Conservation (phyloP, 345 rosid genomes). For the Mercurialis annua region DNA sequence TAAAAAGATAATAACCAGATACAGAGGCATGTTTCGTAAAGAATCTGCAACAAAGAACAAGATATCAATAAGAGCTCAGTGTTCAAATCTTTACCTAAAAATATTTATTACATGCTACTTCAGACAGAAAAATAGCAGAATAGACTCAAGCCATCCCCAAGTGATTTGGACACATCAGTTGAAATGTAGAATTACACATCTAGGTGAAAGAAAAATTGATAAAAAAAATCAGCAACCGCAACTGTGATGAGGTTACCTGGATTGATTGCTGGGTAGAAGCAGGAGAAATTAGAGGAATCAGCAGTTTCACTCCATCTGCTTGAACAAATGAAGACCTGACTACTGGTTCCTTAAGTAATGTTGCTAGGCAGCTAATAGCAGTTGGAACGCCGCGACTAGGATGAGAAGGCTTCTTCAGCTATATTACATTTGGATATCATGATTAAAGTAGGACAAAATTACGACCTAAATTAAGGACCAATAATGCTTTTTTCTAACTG, state of each 20-base stretch:
- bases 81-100: neutral
- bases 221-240: neutral
- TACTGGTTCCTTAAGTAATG: slow-evolving; percentile 78
- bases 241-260: slow-evolving; percentile 49
- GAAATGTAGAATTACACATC: neutral
- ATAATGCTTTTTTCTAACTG: neutral
- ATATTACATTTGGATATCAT: slow-evolving; percentile 18
- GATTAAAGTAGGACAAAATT: neutral
- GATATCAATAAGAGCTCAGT: slow-evolving; percentile 6
- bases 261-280: slow-evolving; percentile 96
- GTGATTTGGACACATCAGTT: slow-evolving; percentile 4
- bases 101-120: neutral
- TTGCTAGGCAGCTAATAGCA: slow-evolving; percentile 70
- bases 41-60: slow-evolving; percentile 56
- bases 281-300: slow-evolving; percentile 80
- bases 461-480: neutral
- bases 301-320: slow-evolving; percentile 87
- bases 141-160: neutral
- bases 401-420: slow-evolving; percentile 91
- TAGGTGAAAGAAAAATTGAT: slow-evolving; percentile 1
- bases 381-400: slow-evolving; percentile 71
- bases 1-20: slow-evolving; percentile 87
- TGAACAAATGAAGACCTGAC: slow-evolving; percentile 90
- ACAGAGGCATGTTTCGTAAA: slow-evolving; percentile 93
- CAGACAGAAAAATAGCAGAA: neutral